Evolutionary conservation across 2,329 filamentous ascomycete genomes (phyloP), one percentile per base, ranked within the genome.

Genomic region (Aspergillus sojae): DNA sequence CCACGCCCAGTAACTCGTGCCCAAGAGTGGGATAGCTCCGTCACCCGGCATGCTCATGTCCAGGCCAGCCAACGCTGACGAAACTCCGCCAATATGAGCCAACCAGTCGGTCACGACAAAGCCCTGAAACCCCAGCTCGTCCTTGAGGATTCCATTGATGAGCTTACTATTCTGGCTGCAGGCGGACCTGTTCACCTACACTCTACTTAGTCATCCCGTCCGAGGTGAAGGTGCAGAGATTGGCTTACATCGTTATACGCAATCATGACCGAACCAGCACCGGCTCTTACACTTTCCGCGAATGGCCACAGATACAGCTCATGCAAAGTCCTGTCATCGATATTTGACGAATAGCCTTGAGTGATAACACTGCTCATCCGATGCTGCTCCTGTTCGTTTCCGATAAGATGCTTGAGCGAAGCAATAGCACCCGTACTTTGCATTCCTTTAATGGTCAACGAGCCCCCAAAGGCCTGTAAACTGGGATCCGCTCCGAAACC

Each of bases 21-120:
- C 86, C 10, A 84, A 68, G 9, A 88, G 75, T 0, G 85, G 85
- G 48, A 87, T 75, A 26, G 73, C 60, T 14, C 70, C 84, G 65
- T 89, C 87, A 5, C 88, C 88, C 0, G 89, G 89, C 89, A 91
- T 91, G 4, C 84, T 82, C 88, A 91, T 89, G 66, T 91, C 89
- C 2, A 91, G 78, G 0, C 89, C 89, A 23, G 85, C 83, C 50
- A 90, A 76, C 0, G 87, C 86, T 32, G 86, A 87, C 1, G 81
- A 82, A 0, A 89, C 83, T 1, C 86, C 86, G 0, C 83, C 83
- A 60, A 87, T 82, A 61, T 90, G 88, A 0, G 86, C 86, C 30
- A 85, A 76, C 89, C 90, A 92, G 74, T 93, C 90, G 0, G 86
- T 88, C 80, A 91, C 87, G 28, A 91, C 86, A 68, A 79, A 88